These are phyloP conservation scores for Fusarium sp. DNA, from an alignment of 2,329 filamentous ascomycete genomes.

Conservation along the genomic window DNA sequence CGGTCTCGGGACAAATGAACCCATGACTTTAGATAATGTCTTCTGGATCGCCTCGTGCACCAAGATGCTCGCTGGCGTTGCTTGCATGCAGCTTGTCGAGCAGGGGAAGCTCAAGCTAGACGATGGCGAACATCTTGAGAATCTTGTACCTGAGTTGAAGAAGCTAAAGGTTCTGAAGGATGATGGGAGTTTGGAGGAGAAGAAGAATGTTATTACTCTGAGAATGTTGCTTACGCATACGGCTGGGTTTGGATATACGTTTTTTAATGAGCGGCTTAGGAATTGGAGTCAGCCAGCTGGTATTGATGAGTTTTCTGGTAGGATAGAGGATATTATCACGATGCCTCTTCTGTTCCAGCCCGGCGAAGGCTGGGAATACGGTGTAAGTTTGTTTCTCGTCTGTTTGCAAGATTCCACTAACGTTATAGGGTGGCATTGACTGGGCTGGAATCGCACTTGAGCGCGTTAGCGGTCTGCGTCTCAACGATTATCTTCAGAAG, in stretches of 20 bases:
- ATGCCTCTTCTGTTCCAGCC: slow-evolving; percentile 73
- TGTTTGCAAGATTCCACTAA: neutral
- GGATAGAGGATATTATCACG: slow-evolving; percentile 62
- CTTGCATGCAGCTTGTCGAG: slow-evolving; percentile 71
- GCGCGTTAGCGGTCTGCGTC: slow-evolving; percentile 57
- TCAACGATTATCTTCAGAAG: slow-evolving; percentile 64
- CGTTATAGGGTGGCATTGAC: slow-evolving; percentile 62
- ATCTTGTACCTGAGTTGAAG: slow-evolving; percentile 64
- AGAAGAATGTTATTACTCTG: slow-evolving; percentile 65
- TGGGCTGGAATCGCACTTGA: slow-evolving; percentile 67
- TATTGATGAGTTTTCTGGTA: slow-evolving; percentile 69
- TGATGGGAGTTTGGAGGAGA: slow-evolving; percentile 57
- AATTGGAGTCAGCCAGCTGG: slow-evolving; percentile 64
- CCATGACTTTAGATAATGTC: slow-evolving; percentile 70
- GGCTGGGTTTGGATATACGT: slow-evolving; percentile 70
- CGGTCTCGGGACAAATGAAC: slow-evolving; percentile 58
- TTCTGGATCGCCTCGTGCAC: slow-evolving; percentile 73
- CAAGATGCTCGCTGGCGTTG: slow-evolving; percentile 66
- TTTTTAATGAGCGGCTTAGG: slow-evolving; percentile 64
- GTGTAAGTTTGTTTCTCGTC: slow-evolving; percentile 54
- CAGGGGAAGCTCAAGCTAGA: slow-evolving; percentile 63
- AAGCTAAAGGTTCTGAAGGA: slow-evolving; percentile 59
- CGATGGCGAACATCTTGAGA: slow-evolving; percentile 60
- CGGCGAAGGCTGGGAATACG: slow-evolving; percentile 72
- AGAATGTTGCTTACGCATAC: slow-evolving; percentile 70